Conservation (phyloP, 2,329 filamentous ascomycete species). For the Calonectria multiphialidica region DNA sequence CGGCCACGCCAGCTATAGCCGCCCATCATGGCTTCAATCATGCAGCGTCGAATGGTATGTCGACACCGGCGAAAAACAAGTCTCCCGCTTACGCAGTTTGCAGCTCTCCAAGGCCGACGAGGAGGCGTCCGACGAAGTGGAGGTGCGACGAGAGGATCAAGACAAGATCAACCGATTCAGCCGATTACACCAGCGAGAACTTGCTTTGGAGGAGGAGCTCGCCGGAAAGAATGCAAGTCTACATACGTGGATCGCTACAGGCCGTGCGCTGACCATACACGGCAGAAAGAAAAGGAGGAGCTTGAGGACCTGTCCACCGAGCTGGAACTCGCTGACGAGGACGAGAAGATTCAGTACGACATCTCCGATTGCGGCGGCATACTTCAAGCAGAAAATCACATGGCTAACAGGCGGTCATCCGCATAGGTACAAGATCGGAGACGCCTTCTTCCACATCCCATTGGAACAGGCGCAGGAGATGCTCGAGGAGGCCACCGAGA, state of each 20-base stretch:
- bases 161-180: slow-evolving; percentile 99
- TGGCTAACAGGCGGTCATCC: slow-evolving; percentile 25
- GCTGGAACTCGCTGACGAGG: slow-evolving; percentile 94
- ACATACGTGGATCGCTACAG: too few relatives aligned
- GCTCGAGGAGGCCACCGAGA: slow-evolving; percentile 77
- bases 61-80: accelerated
- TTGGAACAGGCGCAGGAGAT: slow-evolving; percentile 89
- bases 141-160: slow-evolving; percentile 96
- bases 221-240: slow-evolving; percentile 81
- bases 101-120: slow-evolving; percentile 97
- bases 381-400: not conserved
- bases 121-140: slow-evolving; percentile 83
- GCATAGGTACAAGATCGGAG: slow-evolving; percentile 92
- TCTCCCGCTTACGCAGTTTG: slow-evolving; percentile 25
- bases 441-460: slow-evolving; percentile 91
- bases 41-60: slow-evolving; percentile 72
- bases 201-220: slow-evolving; percentile 82
- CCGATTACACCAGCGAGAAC: slow-evolving; percentile 88
- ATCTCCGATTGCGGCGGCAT: slow-evolving; percentile 25
- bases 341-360: slow-evolving; percentile 89
- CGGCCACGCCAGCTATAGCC: slow-evolving; percentile 28
- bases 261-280: slow-evolving; percentile 34
- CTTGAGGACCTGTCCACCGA: slow-evolving; percentile 93
- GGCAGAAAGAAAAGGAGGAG: slow-evolving; percentile 97
- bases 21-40: slow-evolving; percentile 56